These are phyloP conservation scores for Colletotrichum ledebouriae DNA, from an alignment of 2,329 filamentous ascomycete species.

Conservation along the genomic window DNA sequence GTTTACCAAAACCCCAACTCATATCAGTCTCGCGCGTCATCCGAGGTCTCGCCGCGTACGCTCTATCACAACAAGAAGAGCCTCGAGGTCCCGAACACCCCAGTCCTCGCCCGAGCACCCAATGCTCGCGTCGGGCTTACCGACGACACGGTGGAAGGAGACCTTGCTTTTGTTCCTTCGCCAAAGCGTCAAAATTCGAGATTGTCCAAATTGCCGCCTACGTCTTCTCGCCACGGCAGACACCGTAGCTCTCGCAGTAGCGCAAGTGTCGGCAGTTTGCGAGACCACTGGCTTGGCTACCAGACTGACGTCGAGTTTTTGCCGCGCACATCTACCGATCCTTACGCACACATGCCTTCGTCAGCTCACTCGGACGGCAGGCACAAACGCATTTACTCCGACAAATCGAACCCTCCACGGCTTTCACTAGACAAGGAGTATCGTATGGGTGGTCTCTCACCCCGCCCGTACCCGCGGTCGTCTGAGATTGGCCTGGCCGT, in stretches of 20 bases:
- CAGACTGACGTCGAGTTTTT: slow-evolving; percentile 53
- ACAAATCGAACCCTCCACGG: slow-evolving; percentile 58
- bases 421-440: slow-evolving; percentile 62
- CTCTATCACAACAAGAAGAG: slow-evolving; percentile 52
- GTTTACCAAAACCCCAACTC: slow-evolving; percentile 59
- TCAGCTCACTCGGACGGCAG: slow-evolving; percentile 43
- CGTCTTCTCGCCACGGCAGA: slow-evolving; percentile 53
- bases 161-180: slow-evolving; percentile 68
- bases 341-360: slow-evolving; percentile 35
- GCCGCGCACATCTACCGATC: slow-evolving; percentile 53
- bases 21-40: slow-evolving; percentile 32
- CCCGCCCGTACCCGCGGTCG: slow-evolving; percentile 61
- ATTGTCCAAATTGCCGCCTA: slow-evolving; percentile 63
- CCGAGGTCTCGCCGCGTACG: slow-evolving; percentile 33
- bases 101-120: slow-evolving; percentile 70
- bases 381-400: slow-evolving; percentile 59
- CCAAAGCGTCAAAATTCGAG: slow-evolving; percentile 67
- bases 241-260: slow-evolving; percentile 62
- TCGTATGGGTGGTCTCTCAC: slow-evolving; percentile 61
- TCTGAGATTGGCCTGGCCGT: slow-evolving; percentile 67
- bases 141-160: slow-evolving; percentile 71
- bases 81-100: slow-evolving; percentile 61
- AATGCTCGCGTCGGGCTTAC: slow-evolving; percentile 74
- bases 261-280: slow-evolving; percentile 56
- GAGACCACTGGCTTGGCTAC: slow-evolving; percentile 57